Base-by-base conservation (phyloP, 257 asterid species). In the Coffea canephora region DNA sequence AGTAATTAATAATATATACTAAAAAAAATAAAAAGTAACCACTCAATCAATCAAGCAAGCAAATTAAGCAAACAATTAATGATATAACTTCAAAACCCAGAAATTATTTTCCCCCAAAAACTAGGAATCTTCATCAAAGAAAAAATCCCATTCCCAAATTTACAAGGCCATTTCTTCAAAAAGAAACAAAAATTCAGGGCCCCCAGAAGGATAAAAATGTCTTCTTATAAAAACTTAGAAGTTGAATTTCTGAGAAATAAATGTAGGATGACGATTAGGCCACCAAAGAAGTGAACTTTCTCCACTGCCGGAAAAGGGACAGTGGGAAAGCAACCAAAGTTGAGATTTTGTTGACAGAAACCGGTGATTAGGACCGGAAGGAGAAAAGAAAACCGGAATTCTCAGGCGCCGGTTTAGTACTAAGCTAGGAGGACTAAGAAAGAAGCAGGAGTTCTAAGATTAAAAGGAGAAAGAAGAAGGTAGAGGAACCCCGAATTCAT, bases 41-140 rank as follows among this genome's bases (percentile, higher is more conserved):
- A n/a, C 69, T 74, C 62, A 55, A 55, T 4, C 12, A 57, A 55
- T 41, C 48, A 75, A 48, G 59, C 49, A 75, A 48, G 71, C 27
- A 74, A 75, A 75, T 45, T 75, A 27, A 75, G 59, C 52, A 64
- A 64, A 27, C 19, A 64, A 62, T 62, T 25, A 69, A 43, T 45
- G 50, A 76, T 64, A 64, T 25, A 76, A 66, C 31, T 76, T 8
- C 21, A 64, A 59, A 54, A 64, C 41, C 73, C 64, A 76, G 43
- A 43, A 25, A 75, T 39, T 6, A 75, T 41, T 75, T 75, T 57
- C 79, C 71, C 41, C 79, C 12, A 61, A 23, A 21, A 76, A 62
- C 1, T 16, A 76, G 79, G 71, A 76, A 76, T 19, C 45, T 39
- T 61, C 59, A 19, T 57, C 65, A 59, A 59, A 19, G 25, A 19